Conservation (phyloP, 495 filamentous ascomycete genomes). For the Xylaria nigripes region DNA sequence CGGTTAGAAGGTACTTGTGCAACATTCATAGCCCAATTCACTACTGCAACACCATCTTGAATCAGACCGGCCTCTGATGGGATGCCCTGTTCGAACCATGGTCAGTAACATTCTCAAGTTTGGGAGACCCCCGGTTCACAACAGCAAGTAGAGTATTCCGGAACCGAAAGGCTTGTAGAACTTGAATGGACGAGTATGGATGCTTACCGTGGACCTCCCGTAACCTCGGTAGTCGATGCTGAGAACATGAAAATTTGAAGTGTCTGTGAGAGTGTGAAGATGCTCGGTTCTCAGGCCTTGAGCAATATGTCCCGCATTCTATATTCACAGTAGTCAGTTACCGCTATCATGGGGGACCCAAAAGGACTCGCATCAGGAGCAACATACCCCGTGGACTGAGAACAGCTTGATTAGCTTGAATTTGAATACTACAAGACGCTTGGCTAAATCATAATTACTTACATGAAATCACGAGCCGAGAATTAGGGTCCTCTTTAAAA, state of each 20-base stretch:
- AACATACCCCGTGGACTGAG: conserved; percentile 38
- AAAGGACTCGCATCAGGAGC: not conserved
- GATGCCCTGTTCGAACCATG: conserved; percentile 36
- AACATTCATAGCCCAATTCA: conserved; percentile 60
- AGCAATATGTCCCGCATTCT: conserved; percentile 57
- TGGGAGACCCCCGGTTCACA: not conserved
- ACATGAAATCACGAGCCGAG: conserved; percentile 53
- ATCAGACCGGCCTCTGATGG: conserved; percentile 80
- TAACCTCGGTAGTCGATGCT: conserved; percentile 85
- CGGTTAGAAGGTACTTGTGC: conserved; percentile 57
- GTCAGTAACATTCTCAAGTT: not conserved
- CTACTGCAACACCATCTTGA: conserved; percentile 62
- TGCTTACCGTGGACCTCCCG: conserved; percentile 53
- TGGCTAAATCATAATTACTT: conserved; percentile 1
- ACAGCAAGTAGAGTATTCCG: not conserved
- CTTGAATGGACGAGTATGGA: not conserved
- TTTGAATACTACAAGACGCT: not conserved
- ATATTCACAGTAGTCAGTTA: not conserved
- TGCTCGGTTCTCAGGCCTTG: conserved; percentile 53
- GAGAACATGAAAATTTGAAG: conserved; percentile 50
- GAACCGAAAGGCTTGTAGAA: no score
- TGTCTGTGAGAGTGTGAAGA: conserved; percentile 55
- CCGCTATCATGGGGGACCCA: not conserved
- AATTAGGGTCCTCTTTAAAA: conserved; percentile 53
- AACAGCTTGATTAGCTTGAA: not conserved